phyloP scores from a whole-genome alignment of 805 yeast genomes.

The Saccharomycopsis fibuligera region DNA sequence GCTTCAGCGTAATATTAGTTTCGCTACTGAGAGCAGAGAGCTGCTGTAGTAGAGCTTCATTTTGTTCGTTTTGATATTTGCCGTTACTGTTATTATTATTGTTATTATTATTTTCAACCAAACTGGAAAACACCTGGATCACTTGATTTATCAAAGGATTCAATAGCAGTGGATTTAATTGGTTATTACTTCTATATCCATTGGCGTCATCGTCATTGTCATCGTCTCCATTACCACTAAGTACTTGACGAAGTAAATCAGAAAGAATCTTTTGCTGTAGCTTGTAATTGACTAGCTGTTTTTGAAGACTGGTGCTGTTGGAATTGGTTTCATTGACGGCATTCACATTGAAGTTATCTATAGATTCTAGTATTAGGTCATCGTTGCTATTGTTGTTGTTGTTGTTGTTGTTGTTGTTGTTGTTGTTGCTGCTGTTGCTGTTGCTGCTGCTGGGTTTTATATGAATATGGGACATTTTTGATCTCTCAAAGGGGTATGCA shows the following conservation, averaged over 20 bases:
- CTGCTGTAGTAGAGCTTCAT: no score
- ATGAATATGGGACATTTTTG: no score
- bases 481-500: no score
- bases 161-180: not conserved
- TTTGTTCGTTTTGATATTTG: no score
- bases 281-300: slow-evolving; percentile 16
- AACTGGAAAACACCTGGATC: not conserved
- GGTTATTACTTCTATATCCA: slow-evolving; percentile 2
- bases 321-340: not conserved
- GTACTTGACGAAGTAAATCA: slow-evolving; percentile 12
- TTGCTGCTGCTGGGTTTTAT: no score
- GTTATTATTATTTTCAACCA: not conserved
- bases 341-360: slow-evolving; percentile 5
- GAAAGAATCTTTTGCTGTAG: slow-evolving; percentile 12
- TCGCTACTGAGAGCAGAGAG: not conserved
- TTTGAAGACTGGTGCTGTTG: slow-evolving; percentile 1
- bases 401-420: no score
- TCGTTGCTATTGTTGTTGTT: not conserved
- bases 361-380: slow-evolving; percentile 11
- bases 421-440: no score
- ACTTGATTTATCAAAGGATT: slow-evolving; percentile 6
- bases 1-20: slow-evolving; percentile 1
- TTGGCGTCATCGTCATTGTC: slow-evolving; percentile 1
- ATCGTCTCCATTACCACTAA: slow-evolving; percentile 7
- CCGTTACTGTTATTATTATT: no score